Base-by-base conservation (phyloP, 192 early-diverging fungal species). In the Tieghemiomyces parasiticus region DNA sequence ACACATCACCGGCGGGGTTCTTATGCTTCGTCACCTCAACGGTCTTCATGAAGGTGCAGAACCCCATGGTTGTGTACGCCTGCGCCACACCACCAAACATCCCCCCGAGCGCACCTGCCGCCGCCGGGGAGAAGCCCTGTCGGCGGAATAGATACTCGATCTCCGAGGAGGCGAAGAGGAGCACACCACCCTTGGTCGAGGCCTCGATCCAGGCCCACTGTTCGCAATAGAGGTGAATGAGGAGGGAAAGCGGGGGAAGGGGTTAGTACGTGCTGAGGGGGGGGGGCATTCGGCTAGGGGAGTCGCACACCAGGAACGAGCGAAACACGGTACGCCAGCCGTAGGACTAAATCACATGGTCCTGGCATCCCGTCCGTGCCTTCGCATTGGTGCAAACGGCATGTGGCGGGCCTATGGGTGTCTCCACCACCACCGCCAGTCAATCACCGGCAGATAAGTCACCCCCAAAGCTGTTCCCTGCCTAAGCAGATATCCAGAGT, bases 61-160 rank as follows among this genome's bases (percentile, higher is more conserved):
- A 96, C n/a, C 95, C 95, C 95, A 98, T 98, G 25, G 95, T 98
- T 46, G 92, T 85, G 76, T 96, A 98, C 0, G 93, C 92, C 77
- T 95, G 92, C 22, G 88, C 86, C 33, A 94, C 74, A 64, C 95
- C 95, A 59, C 93, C 95, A 53, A 78, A 90, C 81, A 96, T 90
- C 24, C 95, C 95, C 56, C 92, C 93, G 35, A 92, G 50, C 49
- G 95, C 82, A 59, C 93, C 93, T n/a, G 88, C 81, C 77, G 77
- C 67, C 31, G 65, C 58, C 8, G 60, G 63, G 34, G 71, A 71
- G 24, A 75, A 59, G 20, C 64, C 71, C 19, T 67, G 62, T 9
- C 65, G 56, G 22, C 75, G 69, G 35, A 67, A 69, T 16, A 71
- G 65, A 64, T 84, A 84, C 66, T 89, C 87, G 50, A 89, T 68